phyloP scores from a whole-genome alignment of 371 early-diverging fungal genomes.

The Zopfochytrium polystomum region DNA sequence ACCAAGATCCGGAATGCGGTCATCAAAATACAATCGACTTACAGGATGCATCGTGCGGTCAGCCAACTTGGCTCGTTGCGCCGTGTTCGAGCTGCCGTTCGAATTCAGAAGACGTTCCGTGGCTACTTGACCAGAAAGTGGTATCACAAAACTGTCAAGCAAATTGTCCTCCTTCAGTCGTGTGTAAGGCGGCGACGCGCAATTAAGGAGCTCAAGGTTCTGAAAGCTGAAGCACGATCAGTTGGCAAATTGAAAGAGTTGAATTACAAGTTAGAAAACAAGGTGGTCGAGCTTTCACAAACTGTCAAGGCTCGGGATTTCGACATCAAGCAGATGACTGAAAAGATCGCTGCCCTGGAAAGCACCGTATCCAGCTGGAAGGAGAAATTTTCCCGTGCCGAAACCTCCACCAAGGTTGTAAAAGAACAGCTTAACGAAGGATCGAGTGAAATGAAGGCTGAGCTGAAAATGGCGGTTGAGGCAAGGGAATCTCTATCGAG shows the following conservation, averaged over 20 bases:
- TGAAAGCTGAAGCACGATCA: conserved; percentile 83
- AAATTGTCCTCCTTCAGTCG: conserved; percentile 75
- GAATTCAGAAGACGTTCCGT: conserved; percentile 56
- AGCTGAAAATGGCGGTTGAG: conserved; percentile 54
- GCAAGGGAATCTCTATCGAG: conserved; percentile 48
- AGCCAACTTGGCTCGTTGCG: conserved; percentile 39
- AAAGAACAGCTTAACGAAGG: conserved; percentile 42
- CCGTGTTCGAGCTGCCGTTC: conserved; percentile 67
- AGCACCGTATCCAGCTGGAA: conserved; percentile 35
- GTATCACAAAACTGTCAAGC: conserved; percentile 48
- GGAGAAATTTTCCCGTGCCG: conserved; percentile 22
- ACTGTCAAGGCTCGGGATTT: conserved; percentile 65
- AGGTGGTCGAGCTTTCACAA: conserved; percentile 91
- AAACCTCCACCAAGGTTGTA: conserved; percentile 27
- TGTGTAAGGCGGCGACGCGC: conserved; percentile 74
- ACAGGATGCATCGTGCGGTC: background rate
- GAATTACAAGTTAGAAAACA: conserved; percentile 89
- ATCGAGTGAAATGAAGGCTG: conserved; percentile 54
- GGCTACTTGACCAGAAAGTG: conserved; percentile 55
- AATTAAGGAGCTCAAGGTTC: conserved; percentile 51
- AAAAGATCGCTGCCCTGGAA: conserved; percentile 61
- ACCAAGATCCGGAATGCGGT: conserved; percentile 35
- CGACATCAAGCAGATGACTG: conserved; percentile 61
- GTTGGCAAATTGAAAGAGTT: conserved; percentile 88
- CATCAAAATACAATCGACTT: conserved; percentile 35